These are phyloP conservation scores for Piromyces finnis DNA, from an alignment of 192 early-diverging fungal species.

Conservation along the genomic window DNA sequence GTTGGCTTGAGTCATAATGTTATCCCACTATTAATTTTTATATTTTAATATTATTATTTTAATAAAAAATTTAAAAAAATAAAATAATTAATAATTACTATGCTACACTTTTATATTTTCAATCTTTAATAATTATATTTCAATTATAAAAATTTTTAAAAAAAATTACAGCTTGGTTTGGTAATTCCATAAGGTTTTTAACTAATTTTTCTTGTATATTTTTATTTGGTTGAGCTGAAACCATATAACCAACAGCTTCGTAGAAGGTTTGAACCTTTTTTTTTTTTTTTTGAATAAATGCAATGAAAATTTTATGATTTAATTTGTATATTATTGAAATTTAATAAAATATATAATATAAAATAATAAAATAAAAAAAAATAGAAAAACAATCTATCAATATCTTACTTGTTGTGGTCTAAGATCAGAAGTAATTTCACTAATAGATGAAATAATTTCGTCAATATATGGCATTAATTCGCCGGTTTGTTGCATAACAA, in stretches of 20 bases:
- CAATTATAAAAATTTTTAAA: too few relatives aligned
- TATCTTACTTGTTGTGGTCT: constrained; percentile 57
- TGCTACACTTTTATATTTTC: too few relatives aligned
- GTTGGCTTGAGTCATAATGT: constrained; percentile 48
- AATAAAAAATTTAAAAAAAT: too few relatives aligned
- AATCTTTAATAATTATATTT: too few relatives aligned
- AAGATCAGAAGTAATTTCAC: constrained; percentile 74
- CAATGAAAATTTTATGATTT: too few relatives aligned
- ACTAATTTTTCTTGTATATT: constrained; percentile 67
- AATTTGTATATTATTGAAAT: too few relatives aligned
- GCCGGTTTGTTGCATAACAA: constrained; percentile 79
- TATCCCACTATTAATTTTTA: constrained; percentile 49
- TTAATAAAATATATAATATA: neutral
- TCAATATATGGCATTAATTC: constrained; percentile 88
- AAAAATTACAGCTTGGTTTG: constrained; percentile 58
- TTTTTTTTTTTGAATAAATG: neutral
- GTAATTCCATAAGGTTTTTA: constrained; percentile 66
- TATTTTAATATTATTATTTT: too few relatives aligned
- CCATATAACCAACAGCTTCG: constrained; percentile 95
- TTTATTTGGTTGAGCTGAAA: constrained; percentile 76
- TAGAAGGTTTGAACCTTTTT: constrained; percentile 85
- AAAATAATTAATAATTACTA: too few relatives aligned
- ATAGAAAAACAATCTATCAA: neutral
- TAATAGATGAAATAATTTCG: constrained; percentile 72
- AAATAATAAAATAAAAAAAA: neutral